These are phyloP conservation scores for Comarum palustre DNA, from an alignment of 306 rosid species.

Conservation along the genomic window DNA sequence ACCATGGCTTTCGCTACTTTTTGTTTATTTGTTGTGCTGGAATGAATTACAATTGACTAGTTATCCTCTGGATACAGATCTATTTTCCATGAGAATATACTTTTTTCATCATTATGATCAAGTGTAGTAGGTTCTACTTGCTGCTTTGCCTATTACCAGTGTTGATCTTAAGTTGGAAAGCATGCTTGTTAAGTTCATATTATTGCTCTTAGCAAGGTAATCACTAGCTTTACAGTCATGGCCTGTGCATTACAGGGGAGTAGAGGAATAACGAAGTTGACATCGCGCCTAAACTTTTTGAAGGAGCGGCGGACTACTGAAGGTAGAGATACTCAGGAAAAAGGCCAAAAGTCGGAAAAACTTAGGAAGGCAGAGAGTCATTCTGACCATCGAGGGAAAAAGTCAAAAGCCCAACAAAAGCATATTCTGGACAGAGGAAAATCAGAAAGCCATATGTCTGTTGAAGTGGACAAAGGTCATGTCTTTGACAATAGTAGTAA, in stretches of 20 bases:
- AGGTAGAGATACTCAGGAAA: conserved; percentile 45
- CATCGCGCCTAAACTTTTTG: conserved; percentile 73
- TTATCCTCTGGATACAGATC: neutral
- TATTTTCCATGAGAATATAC: neutral
- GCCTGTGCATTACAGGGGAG: conserved; percentile 53
- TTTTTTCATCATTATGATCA: neutral
- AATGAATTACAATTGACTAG: neutral
- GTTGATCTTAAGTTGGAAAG: conserved; percentile 1
- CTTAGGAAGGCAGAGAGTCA: conserved; percentile 54
- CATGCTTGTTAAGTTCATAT: neutral
- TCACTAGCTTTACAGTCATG: conserved; percentile 23
- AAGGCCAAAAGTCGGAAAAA: conserved; percentile 39
- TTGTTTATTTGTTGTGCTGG: neutral
- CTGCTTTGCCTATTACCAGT: neutral
- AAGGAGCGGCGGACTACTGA: conserved; percentile 67
- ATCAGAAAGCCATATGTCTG: conserved; percentile 45
- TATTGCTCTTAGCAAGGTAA: conserved; percentile 17
- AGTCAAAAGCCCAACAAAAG: conserved; percentile 31
- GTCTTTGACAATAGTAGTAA: conserved; percentile 19
- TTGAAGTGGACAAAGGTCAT: conserved; percentile 45
- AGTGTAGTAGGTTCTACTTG: neutral
- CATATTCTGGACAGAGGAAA: conserved; percentile 54
- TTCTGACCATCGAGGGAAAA: conserved; percentile 41
- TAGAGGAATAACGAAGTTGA: conserved; percentile 68
- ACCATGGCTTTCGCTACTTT: conserved; percentile 6